phyloP scores from a whole-genome alignment of 2,329 filamentous ascomycete genomes.

The Penicillium nordicum region DNA sequence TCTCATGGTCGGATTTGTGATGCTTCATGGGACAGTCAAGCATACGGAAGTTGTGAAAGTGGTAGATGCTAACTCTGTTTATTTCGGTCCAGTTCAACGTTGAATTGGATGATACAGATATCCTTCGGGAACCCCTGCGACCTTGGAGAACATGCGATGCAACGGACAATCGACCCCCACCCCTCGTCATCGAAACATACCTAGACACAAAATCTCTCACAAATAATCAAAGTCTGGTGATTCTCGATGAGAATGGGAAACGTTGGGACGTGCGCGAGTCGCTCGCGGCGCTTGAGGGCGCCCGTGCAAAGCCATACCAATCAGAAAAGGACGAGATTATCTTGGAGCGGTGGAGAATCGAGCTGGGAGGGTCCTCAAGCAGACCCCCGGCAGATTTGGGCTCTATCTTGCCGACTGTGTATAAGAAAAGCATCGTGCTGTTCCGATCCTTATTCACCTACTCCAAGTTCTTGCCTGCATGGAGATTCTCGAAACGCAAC shows the following conservation, averaged over 20 bases:
- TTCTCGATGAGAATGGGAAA: slow-evolving; percentile 84
- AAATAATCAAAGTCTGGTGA: slow-evolving; percentile 79
- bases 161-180: slow-evolving; percentile 71
- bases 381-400: slow-evolving; percentile 55
- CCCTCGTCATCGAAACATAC: slow-evolving; percentile 86
- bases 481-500: slow-evolving; percentile 75
- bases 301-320: slow-evolving; percentile 42
- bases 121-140: slow-evolving; percentile 74
- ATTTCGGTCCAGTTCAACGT: slow-evolving; percentile 73
- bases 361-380: slow-evolving; percentile 63
- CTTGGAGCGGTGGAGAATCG: slow-evolving; percentile 85
- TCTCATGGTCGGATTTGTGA: background rate
- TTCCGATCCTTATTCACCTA: slow-evolving; percentile 86
- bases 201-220: slow-evolving; percentile 76
- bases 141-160: slow-evolving; percentile 79
- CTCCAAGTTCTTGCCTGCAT: slow-evolving; percentile 77
- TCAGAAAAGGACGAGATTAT: slow-evolving; percentile 66
- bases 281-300: slow-evolving; percentile 60
- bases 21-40: background rate
- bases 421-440: slow-evolving; percentile 95
- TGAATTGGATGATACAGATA: slow-evolving; percentile 87
- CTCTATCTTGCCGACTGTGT: slow-evolving; percentile 74
- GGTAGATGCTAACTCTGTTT: background rate
- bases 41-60: background rate
- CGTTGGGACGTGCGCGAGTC: slow-evolving; percentile 89